A percentile compares a stretch with the other conserved stretches of the same genome.
Evolutionary conservation across 2,329 filamentous ascomycete genomes (phyloP).

Genomic region (Passalora sequoiae): DNA sequence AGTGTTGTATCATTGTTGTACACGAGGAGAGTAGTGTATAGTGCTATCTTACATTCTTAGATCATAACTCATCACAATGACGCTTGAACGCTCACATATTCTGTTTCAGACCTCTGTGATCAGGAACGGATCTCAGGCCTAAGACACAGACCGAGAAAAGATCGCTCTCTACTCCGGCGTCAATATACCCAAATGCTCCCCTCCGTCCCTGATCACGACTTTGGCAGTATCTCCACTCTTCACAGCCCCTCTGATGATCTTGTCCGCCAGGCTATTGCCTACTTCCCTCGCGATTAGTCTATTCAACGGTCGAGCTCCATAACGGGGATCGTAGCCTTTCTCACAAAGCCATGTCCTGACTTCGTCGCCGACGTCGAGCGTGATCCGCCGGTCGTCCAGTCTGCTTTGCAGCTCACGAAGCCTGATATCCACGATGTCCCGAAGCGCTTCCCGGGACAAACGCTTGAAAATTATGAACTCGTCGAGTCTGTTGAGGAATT

Average conservation of each 20-base stretch:
- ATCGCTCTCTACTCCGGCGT: background rate
- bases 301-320: slow-evolving; percentile 85
- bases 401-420: slow-evolving; percentile 76
- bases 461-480: slow-evolving; percentile 96
- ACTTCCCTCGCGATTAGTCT: slow-evolving; percentile 86
- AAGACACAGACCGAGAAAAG: background rate
- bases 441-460: slow-evolving; percentile 68
- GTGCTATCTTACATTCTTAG: background rate
- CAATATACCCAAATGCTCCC: slow-evolving; percentile 31
- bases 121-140: too few relatives aligned
- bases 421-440: slow-evolving; percentile 91
- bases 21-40: background rate
- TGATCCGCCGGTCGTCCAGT: slow-evolving; percentile 80
- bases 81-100: background rate
- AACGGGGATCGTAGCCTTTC: slow-evolving; percentile 83
- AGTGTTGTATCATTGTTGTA: too few relatives aligned
- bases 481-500: slow-evolving; percentile 94
- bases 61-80: background rate
- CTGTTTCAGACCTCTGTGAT: background rate
- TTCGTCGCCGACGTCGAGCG: slow-evolving; percentile 62
- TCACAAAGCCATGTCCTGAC: slow-evolving; percentile 85
- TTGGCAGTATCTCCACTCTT: slow-evolving; percentile 68
- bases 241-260: slow-evolving; percentile 81
- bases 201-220: slow-evolving; percentile 62
- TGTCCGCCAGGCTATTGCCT: slow-evolving; percentile 80